These are phyloP conservation scores for Myxozyma kluyveri DNA, from an alignment of 805 yeast species.

Conservation along the genomic window DNA sequence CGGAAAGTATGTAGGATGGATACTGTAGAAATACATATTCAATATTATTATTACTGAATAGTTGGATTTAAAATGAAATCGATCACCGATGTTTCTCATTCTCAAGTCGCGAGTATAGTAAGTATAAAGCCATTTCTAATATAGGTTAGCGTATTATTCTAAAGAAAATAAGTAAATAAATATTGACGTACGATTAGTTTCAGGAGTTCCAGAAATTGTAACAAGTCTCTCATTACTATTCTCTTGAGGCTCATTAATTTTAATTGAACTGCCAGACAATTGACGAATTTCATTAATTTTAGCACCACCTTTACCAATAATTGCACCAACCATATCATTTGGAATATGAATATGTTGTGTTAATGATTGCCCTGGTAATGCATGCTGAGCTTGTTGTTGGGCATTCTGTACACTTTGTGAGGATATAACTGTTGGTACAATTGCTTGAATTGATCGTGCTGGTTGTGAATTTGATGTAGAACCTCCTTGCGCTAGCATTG, in stretches of 20 bases:
- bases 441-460: constrained; percentile 1
- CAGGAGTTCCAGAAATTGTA: constrained; percentile 27
- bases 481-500: not conserved
- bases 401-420: constrained; percentile 19
- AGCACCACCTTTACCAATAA: constrained; percentile 84
- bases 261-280: constrained; percentile 70
- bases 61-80: no score
- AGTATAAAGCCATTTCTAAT: constrained; percentile 33
- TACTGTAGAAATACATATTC: no score
- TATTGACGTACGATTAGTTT: constrained; percentile 20
- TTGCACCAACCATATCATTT: constrained; percentile 72
- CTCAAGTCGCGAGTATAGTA: constrained; percentile 35
- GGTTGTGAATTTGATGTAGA: not conserved
- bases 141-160: not conserved
- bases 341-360: constrained; percentile 75
- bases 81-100: constrained; percentile 32
- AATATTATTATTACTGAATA: no score
- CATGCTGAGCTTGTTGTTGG: constrained; percentile 23
- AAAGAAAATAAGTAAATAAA: not conserved
- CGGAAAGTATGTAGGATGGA: no score
- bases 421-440: constrained; percentile 14
- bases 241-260: constrained; percentile 48
- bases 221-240: constrained; percentile 34
- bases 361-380: constrained; percentile 32
- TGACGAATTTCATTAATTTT: constrained; percentile 75